These are phyloP conservation scores for Pythium brassicae DNA, from an alignment of 352 stramenopile genomes.

Conservation along the genomic window DNA sequence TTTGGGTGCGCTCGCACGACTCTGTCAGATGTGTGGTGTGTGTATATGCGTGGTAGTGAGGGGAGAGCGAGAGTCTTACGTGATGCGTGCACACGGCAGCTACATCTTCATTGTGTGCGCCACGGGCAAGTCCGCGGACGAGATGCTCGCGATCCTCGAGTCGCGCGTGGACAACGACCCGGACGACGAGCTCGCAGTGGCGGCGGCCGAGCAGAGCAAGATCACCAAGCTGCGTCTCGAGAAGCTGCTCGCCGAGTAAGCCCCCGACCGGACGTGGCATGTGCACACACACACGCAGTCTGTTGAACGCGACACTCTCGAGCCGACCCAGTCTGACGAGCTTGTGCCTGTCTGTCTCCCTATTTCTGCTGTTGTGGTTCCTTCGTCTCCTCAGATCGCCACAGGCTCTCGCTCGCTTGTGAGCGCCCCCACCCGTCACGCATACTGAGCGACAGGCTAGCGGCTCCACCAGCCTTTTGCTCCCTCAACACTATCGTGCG, in stretches of 20 bases:
- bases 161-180: constrained; percentile 39
- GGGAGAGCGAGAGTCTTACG: no score
- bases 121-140: constrained; percentile 66
- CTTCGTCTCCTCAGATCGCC: not conserved
- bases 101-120: constrained; percentile 84
- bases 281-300: no score
- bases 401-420: constrained; percentile 1
- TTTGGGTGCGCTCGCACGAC: constrained; percentile 39
- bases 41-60: no score
- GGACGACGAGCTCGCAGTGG: constrained; percentile 49
- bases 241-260: constrained; percentile 69
- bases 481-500: no score
- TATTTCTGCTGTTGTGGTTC: not conserved
- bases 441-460: not conserved
- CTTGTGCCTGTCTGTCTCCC: not conserved
- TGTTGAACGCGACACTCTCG: no score
- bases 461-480: no score
- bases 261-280: no score
- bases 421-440: not conserved
- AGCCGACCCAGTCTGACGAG: no score
- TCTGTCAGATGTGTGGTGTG: no score
- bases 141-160: constrained; percentile 74
- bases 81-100: constrained; percentile 10
- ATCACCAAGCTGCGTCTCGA: constrained; percentile 68
- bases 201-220: constrained; percentile 69